A percentile compares a stretch with the other conserved stretches of the same genome.
Conservation (phyloP, 306 rosid genomes). For the Cucumis melo region DNA sequence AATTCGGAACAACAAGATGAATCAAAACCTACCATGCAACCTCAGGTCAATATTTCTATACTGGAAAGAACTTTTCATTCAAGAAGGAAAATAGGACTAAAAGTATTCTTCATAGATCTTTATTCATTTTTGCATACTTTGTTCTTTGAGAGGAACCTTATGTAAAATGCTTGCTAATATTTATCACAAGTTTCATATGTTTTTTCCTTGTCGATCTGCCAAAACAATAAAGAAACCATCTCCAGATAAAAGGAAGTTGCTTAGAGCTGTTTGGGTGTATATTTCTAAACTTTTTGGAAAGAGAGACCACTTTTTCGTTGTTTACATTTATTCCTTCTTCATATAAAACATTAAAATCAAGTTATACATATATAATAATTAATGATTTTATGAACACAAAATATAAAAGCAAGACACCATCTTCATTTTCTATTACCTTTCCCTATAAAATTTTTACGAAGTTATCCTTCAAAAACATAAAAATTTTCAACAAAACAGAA, state of each 20-base stretch:
- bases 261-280: not conserved
- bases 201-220: not conserved
- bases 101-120: not conserved
- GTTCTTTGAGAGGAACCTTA: not conserved
- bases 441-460: not conserved
- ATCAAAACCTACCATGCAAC: slow-evolving; percentile 28
- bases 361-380: not conserved
- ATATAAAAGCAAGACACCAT: not conserved
- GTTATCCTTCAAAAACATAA: not conserved
- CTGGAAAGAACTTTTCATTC: not conserved
- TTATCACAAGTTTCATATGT: not conserved
- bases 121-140: not conserved
- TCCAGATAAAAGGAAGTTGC: not conserved
- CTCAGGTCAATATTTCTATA: slow-evolving; percentile 36
- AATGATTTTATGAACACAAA: not conserved
- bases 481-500: not conserved
- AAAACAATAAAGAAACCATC: not conserved
- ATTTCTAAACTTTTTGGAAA: not conserved
- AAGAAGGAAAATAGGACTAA: not conserved
- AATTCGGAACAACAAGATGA: slow-evolving; percentile 19
- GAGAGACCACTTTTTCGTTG: not conserved
- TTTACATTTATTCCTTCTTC: not conserved
- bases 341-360: not conserved
- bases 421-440: not conserved
- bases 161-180: not conserved